Evolutionary conservation across 2,329 filamentous ascomycete species (phyloP).

Genomic region (Tolypocladium nubicola): DNA sequence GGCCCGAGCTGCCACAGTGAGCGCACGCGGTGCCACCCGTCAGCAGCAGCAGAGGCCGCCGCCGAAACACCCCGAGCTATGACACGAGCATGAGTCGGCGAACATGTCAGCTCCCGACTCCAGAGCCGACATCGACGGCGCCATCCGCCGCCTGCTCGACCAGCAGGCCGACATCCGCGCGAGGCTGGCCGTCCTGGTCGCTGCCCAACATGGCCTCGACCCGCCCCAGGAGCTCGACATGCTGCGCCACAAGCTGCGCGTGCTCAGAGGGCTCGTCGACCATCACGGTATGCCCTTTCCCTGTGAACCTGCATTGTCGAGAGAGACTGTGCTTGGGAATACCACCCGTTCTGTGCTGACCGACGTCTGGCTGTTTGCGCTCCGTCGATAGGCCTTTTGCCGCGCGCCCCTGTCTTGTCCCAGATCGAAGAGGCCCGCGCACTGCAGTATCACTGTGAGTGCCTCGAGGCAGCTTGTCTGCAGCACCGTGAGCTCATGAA

Average conservation of each 20-base stretch:
- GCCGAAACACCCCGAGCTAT: background rate
- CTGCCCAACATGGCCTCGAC: slow-evolving; percentile 36
- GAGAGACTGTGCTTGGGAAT: background rate
- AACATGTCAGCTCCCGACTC: slow-evolving; percentile 3
- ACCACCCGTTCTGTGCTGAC: slow-evolving; percentile 1
- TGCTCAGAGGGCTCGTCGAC: slow-evolving; percentile 36
- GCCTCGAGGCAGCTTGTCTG: slow-evolving; percentile 41
- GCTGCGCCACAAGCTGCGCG: slow-evolving; percentile 43
- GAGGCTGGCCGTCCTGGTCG: slow-evolving; percentile 36
- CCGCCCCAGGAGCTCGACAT: slow-evolving; percentile 40
- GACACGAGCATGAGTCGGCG: slow-evolving; percentile 1
- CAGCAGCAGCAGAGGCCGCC: background rate
- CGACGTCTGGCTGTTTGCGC: background rate
- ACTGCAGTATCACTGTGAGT: slow-evolving; percentile 48
- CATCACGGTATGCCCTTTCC: slow-evolving; percentile 31
- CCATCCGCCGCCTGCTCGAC: slow-evolving; percentile 30
- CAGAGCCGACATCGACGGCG: slow-evolving; percentile 15
- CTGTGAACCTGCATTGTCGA: background rate
- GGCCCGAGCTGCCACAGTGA: background rate
- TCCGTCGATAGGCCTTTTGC: slow-evolving; percentile 12
- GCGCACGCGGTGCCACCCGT: background rate
- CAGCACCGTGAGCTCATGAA: slow-evolving; percentile 19
- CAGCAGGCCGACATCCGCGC: slow-evolving; percentile 44
- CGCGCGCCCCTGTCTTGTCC: slow-evolving; percentile 33
- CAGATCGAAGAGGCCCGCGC: slow-evolving; percentile 46